These are phyloP conservation scores for Eutrema japonicum DNA, from an alignment of 345 rosid genomes.

Conservation along the genomic window DNA sequence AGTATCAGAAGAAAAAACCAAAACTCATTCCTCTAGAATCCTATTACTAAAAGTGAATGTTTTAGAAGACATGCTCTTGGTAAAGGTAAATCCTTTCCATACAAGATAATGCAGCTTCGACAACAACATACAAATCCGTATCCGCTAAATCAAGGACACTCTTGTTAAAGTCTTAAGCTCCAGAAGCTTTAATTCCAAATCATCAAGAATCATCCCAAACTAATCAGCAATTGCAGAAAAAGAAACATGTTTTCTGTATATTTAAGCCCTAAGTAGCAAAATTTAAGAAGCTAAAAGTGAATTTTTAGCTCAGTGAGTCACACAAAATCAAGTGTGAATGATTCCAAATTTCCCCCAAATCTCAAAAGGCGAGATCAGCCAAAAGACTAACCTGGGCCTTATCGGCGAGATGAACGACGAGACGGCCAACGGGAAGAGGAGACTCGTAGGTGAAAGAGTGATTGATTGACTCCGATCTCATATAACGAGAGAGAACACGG, in stretches of 20 bases:
- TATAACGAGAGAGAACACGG: constrained; percentile 90
- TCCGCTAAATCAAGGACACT: neutral
- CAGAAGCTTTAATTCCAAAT: neutral
- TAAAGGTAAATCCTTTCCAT: neutral
- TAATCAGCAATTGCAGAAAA: neutral
- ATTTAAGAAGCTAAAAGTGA: neutral
- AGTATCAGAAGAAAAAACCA: neutral
- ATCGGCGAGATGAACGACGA: constrained; percentile 95
- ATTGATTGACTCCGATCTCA: constrained; percentile 95
- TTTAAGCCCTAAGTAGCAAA: neutral
- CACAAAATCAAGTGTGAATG: neutral
- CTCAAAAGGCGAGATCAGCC: neutral
- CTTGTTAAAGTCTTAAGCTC: neutral
- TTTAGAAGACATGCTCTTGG: neutral
- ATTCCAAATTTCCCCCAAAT: neutral
- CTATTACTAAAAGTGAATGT: neutral
- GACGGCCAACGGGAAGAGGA: constrained; percentile 95
- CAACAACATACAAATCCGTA: constrained; percentile 18
- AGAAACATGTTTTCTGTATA: neutral
- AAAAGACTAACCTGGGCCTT: constrained; percentile 84
- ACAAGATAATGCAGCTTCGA: constrained; percentile 15
- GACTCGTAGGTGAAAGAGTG: constrained; percentile 87
- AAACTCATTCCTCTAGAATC: neutral
- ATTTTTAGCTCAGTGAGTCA: neutral
- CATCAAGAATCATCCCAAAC: neutral